Conservation (phyloP, 1,139 yeast genomes). For the Suhomyces choctaworum region DNA sequence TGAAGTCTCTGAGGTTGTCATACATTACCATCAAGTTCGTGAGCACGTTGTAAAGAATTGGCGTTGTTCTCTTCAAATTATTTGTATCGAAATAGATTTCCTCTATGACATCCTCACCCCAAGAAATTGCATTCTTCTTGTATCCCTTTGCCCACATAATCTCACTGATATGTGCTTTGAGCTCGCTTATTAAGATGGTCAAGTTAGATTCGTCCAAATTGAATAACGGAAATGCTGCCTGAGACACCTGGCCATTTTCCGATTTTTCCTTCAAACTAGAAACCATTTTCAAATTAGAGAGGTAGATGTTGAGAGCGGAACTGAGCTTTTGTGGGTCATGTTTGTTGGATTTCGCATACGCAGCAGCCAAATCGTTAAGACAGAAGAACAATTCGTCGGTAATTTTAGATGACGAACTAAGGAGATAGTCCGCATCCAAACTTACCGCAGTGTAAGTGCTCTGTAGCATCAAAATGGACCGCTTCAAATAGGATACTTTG, state of each 20-base stretch:
- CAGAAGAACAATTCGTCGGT: slow-evolving; percentile 42
- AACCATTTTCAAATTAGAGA: slow-evolving; percentile 36
- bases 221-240: slow-evolving; percentile 39
- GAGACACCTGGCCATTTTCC: slow-evolving; percentile 23
- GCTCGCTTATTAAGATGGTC: slow-evolving; percentile 31
- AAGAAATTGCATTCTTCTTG: slow-evolving; percentile 54
- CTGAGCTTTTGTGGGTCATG: slow-evolving; percentile 18
- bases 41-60: slow-evolving; percentile 34
- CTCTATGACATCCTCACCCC: slow-evolving; percentile 59
- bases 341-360: slow-evolving; percentile 24
- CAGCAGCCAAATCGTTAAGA: slow-evolving; percentile 39
- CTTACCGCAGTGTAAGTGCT: slow-evolving; percentile 30
- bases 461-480: slow-evolving; percentile 44
- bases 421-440: slow-evolving; percentile 28
- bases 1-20: slow-evolving; percentile 24
- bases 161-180: slow-evolving; percentile 64
- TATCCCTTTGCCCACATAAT: slow-evolving; percentile 61
- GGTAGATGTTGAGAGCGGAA: slow-evolving; percentile 37
- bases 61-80: slow-evolving; percentile 29
- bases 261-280: slow-evolving; percentile 23
- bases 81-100: slow-evolving; percentile 36
- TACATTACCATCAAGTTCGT: slow-evolving; percentile 38
- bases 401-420: slow-evolving; percentile 30
- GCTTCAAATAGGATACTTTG: slow-evolving; percentile 37
- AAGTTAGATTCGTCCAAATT: slow-evolving; percentile 37